Conservation (phyloP, 306 rosid species). For the Senna tora region DNA sequence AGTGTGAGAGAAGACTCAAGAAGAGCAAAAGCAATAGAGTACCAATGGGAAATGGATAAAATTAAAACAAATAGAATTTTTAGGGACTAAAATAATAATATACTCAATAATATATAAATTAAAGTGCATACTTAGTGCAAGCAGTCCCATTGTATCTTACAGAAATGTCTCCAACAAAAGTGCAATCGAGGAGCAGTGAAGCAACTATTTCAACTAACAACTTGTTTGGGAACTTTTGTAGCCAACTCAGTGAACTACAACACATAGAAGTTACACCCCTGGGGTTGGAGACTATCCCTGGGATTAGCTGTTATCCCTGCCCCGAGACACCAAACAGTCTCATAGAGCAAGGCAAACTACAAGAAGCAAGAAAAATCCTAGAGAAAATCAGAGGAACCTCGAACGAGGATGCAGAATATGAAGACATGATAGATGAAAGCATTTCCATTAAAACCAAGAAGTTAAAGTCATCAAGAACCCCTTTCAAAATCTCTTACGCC, state of each 20-base stretch:
- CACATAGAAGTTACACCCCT: constrained; percentile 68
- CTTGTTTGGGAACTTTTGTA: constrained; percentile 67
- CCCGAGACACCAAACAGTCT: constrained; percentile 95
- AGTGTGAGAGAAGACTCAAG: too few relatives aligned
- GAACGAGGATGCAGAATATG: constrained; percentile 64
- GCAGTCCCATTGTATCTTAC: constrained; percentile 92
- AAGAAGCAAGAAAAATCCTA: constrained; percentile 69
- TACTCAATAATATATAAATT: too few relatives aligned
- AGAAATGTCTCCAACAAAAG: constrained; percentile 87
- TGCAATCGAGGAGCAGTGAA: constrained; percentile 69
- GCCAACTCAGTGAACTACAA: constrained; percentile 72
- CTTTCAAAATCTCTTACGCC: constrained; percentile 50
- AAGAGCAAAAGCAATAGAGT: too few relatives aligned
- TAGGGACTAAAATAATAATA: too few relatives aligned
- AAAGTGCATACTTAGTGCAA: too few relatives aligned
- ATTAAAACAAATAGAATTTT: too few relatives aligned
- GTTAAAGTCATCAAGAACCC: constrained; percentile 55
- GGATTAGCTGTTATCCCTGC: constrained; percentile 82
- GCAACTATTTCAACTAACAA: constrained; percentile 73
- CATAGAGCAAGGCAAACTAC: constrained; percentile 74
- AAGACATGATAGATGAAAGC: constrained; percentile 66
- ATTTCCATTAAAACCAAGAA: too few relatives aligned
- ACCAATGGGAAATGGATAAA: too few relatives aligned
- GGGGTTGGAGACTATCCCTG: constrained; percentile 92
- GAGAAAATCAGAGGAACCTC: constrained; percentile 77